A percentile compares a stretch with the other conserved stretches of the same genome.
Conservation (phyloP, 148 eudicot genomes). For the Camellia lanceoleosa region DNA sequence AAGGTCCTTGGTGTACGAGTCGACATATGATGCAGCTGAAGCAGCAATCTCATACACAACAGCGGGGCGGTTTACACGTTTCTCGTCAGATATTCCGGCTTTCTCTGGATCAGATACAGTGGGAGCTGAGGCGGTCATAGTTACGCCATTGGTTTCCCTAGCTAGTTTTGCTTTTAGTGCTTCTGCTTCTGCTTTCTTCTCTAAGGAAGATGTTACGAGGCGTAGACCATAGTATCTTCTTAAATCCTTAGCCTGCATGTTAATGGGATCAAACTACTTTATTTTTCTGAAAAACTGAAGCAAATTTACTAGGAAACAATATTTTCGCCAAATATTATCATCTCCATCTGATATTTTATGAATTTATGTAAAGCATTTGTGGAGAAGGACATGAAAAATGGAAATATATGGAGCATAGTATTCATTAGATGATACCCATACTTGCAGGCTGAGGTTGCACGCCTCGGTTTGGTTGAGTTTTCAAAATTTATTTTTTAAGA, state of each 20-base stretch:
- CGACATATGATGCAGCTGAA: constrained; percentile 71
- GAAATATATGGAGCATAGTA: background rate
- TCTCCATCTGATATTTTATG: background rate
- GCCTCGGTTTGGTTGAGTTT: too few species aligned
- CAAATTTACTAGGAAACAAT: background rate
- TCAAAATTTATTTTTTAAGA: too few species aligned
- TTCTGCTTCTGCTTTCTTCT: constrained; percentile 61
- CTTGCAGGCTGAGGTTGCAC: too few species aligned
- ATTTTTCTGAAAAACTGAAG: background rate
- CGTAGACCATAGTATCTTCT: constrained; percentile 44
- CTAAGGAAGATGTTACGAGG: constrained; percentile 69
- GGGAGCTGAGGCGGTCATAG: constrained; percentile 12
- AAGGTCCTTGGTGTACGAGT: constrained; percentile 37
- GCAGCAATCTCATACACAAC: constrained; percentile 72
- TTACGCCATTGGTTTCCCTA: constrained; percentile 27
- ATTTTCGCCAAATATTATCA: background rate
- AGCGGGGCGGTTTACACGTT: constrained; percentile 19
- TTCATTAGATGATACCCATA: background rate
- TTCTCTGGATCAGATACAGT: constrained; percentile 12
- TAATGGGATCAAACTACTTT: background rate
- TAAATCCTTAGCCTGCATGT: constrained; percentile 49
- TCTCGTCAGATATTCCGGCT: constrained; percentile 15
- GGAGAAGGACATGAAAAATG: background rate
- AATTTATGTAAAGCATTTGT: background rate
- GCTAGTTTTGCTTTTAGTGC: constrained; percentile 42